Percentiles rank a stretch among this genome's conserved stretches.
phyloP scores from a whole-genome alignment of 192 early-diverging fungal genomes.

The Diversispora eburnea region DNA sequence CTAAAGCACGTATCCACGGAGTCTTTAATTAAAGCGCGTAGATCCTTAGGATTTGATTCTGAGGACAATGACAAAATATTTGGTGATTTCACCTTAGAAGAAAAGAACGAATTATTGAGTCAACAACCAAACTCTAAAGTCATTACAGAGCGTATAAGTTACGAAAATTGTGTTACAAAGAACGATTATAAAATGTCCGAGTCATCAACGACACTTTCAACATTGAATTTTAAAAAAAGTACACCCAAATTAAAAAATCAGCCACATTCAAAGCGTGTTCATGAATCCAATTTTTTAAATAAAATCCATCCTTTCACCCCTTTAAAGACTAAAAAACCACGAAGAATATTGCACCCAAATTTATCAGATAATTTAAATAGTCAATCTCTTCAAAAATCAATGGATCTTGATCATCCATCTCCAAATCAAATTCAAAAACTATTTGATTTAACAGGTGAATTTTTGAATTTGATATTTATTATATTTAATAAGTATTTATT shows the following conservation, averaged over 20 bases:
- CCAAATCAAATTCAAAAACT: not conserved
- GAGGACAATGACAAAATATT: not conserved
- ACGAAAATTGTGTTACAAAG: too few relatives aligned
- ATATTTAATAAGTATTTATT: too few relatives aligned
- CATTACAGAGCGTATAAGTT: too few relatives aligned
- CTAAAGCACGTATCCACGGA: not conserved
- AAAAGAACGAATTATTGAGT: not conserved
- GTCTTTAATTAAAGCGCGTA: not conserved
- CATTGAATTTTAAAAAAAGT: too few relatives aligned
- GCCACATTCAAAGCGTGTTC: too few relatives aligned
- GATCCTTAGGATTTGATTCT: not conserved
- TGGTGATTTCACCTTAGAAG: not conserved
- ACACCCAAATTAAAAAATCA: too few relatives aligned
- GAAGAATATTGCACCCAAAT: not conserved
- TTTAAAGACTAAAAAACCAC: too few relatives aligned
- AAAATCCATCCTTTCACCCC: too few relatives aligned
- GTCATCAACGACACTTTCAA: too few relatives aligned
- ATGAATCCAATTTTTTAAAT: too few relatives aligned
- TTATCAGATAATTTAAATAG: not conserved
- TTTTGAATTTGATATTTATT: not conserved
- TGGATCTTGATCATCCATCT: not conserved
- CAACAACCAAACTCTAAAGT: too few relatives aligned
- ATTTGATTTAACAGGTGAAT: conserved; percentile 7
- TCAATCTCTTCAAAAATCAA: not conserved
- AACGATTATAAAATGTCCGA: too few relatives aligned